A percentile compares a stretch with the other conserved stretches of the same genome.
Evolutionary conservation across 371 early-diverging fungal genomes (phyloP).

Genomic region (Syncephalastrum contaminatum): DNA sequence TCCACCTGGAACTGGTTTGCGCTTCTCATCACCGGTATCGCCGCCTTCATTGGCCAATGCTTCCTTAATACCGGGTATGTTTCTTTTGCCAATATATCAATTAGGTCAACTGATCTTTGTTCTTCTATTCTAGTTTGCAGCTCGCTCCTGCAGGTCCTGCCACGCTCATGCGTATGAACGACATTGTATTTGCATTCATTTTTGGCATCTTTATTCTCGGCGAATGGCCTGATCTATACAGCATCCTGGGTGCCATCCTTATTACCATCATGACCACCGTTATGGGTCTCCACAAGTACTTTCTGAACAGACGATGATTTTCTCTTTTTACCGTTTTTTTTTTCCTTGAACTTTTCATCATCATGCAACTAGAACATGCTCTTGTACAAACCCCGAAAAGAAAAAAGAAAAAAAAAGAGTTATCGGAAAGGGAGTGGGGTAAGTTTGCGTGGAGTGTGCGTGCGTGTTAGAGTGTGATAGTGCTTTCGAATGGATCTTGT

Average conservation of each 20-base stretch:
- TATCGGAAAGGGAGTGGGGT: no score
- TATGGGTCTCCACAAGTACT: constrained; percentile 56
- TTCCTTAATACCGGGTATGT: constrained; percentile 63
- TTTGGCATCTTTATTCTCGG: constrained; percentile 68
- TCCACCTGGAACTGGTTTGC: constrained; percentile 24
- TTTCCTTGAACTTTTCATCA: no score
- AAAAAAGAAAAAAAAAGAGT: no score
- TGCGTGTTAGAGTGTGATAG: no score
- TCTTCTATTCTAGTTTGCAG: constrained; percentile 47
- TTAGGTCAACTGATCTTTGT: neutral
- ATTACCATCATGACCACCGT: constrained; percentile 63
- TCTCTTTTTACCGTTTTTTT: no score
- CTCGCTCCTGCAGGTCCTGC: constrained; percentile 71
- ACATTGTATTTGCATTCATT: constrained; percentile 76
- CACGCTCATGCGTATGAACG: constrained; percentile 73
- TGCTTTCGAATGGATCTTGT: no score
- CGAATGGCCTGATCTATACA: constrained; percentile 57
- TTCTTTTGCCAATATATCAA: neutral
- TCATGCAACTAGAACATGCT: no score
- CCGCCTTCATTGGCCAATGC: constrained; percentile 73
- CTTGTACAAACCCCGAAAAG: no score
- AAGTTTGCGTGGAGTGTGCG: no score
- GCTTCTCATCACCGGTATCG: constrained; percentile 48
- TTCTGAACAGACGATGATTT: no score
- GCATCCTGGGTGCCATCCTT: constrained; percentile 56